These are phyloP conservation scores for Globisporangium ultimum DNA, from an alignment of 352 stramenopile genomes.

Conservation along the genomic window DNA sequence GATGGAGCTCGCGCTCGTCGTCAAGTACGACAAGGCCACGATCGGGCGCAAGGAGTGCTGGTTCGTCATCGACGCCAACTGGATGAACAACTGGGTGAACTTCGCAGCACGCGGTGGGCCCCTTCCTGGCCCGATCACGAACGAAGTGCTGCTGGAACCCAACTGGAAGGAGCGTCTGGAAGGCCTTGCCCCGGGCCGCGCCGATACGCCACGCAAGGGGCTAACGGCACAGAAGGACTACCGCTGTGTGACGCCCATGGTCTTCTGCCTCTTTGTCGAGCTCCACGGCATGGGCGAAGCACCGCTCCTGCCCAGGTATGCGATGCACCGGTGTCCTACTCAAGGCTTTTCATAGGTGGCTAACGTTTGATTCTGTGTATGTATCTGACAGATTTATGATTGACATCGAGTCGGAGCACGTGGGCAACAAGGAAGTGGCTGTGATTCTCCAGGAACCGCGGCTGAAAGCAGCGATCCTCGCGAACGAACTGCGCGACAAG, in stretches of 20 bases:
- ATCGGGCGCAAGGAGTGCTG: conserved; percentile 71
- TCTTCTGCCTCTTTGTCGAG: conserved; percentile 64
- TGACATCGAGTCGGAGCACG: conserved; percentile 24
- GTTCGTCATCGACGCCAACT: conserved; percentile 55
- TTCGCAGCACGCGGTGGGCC: conserved; percentile 45
- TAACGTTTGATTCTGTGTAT: background rate
- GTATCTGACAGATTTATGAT: conserved; percentile 19
- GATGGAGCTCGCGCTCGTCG: conserved; percentile 53
- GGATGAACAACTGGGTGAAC: conserved; percentile 61
- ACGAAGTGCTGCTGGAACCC: conserved; percentile 44
- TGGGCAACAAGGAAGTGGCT: conserved; percentile 14
- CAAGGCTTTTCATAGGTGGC: too few species aligned
- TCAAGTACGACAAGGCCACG: conserved; percentile 47
- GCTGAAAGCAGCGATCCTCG: conserved; percentile 29
- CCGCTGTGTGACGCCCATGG: conserved; percentile 68
- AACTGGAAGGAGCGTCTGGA: conserved; percentile 41
- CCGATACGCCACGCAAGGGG: conserved; percentile 33
- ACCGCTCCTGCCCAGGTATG: conserved; percentile 27
- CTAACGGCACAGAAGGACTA: conserved; percentile 57
- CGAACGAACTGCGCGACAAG: conserved; percentile 33
- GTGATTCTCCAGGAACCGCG: conserved; percentile 24
- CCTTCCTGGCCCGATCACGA: conserved; percentile 54
- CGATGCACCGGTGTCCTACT: background rate
- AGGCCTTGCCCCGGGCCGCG: conserved; percentile 20
- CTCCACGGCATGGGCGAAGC: conserved; percentile 51